phyloP scores from a whole-genome alignment of 2,329 filamentous ascomycete species.

The Fragosphaeria purpurea region DNA sequence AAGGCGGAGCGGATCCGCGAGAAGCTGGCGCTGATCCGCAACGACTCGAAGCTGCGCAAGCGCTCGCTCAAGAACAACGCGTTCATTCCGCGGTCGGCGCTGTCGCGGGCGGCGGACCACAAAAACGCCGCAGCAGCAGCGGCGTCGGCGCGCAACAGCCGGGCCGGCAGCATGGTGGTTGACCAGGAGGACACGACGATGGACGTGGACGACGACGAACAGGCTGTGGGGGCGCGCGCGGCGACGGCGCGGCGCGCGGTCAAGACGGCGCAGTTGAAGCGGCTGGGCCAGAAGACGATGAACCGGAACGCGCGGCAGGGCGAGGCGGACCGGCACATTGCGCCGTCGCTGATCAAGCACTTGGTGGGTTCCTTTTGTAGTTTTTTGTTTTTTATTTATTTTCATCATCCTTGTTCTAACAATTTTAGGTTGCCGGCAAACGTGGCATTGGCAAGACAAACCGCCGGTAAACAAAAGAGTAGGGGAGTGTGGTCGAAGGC shows the following conservation, averaged over 20 bases:
- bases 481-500: too few relatives aligned
- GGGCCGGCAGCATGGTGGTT: conserved; percentile 28
- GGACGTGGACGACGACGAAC: conserved; percentile 54
- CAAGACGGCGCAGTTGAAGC: conserved; percentile 64
- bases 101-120: conserved; percentile 50
- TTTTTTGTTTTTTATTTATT: neutral
- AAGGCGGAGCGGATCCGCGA: conserved; percentile 94
- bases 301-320: conserved; percentile 96
- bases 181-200: conserved; percentile 62
- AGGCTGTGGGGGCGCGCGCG: conserved; percentile 35
- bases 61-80: conserved; percentile 97
- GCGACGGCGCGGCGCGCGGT: conserved; percentile 63
- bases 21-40: conserved; percentile 85
- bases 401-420: conserved; percentile 20
- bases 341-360: conserved; percentile 76
- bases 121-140: conserved; percentile 9
- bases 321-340: conserved; percentile 87
- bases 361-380: conserved; percentile 53
- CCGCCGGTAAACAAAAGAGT: conserved; percentile 39
- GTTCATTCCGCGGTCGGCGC: conserved; percentile 68
- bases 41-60: conserved; percentile 79
- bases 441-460: conserved; percentile 84
- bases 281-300: conserved; percentile 95
- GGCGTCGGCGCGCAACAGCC: neutral
- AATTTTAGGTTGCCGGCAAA: conserved; percentile 68